Base-by-base conservation (phyloP, 2,329 filamentous ascomycete species). In the Rhinocladiella similis region DNA sequence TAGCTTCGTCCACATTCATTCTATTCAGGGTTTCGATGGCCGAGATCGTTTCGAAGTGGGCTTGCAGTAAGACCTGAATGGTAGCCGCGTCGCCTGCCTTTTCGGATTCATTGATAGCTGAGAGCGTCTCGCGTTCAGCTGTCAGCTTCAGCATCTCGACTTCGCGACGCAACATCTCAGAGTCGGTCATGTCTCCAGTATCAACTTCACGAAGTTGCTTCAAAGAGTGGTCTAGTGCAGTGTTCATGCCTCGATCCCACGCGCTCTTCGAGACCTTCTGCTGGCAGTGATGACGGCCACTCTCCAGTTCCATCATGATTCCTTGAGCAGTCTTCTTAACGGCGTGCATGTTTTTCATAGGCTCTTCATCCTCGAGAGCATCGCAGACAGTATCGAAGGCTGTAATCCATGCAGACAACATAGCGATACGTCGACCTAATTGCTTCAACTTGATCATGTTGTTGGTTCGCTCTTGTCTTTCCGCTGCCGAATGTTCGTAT, bases 321-420 rank as follows among this genome's bases (percentile, higher is more conserved):
- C 93, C 94, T 54, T 90, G 85, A 0, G 93, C 93, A 1, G 90
- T 92, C 72, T 93, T 95, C 54, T 91, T 86, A 77, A 97, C 89
- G 0, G 88, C 83, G 2, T 80, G 73, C 43, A 96, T 75, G 63
- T 85, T 89, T 29, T 82, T 75, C 1, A 91, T 84, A 0, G 81
- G 75, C 13, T 86, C 82, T 57, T 88, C 87, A 18, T 85, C 83
- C 50, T 88, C 87, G 16, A 86, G 81, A 47, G 80, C 80, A 38
- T 91, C 90, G 64, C 88, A 93, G 2, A 95, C 83, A 1, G 82
- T 79, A 61, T 97, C 93, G 66, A 97, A 99, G 1, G 91, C 91
- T 1, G 89, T 89, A 54, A 97, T 88, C 94, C 94, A 99, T 1
- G 88, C 87, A 3, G 89, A 92, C n/a, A 99, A 80, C 58, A 96